A percentile compares a stretch with the other conserved stretches of the same genome.
Conservation (phyloP, 2,329 filamentous ascomycete genomes). For the Fusarium setosum region DNA sequence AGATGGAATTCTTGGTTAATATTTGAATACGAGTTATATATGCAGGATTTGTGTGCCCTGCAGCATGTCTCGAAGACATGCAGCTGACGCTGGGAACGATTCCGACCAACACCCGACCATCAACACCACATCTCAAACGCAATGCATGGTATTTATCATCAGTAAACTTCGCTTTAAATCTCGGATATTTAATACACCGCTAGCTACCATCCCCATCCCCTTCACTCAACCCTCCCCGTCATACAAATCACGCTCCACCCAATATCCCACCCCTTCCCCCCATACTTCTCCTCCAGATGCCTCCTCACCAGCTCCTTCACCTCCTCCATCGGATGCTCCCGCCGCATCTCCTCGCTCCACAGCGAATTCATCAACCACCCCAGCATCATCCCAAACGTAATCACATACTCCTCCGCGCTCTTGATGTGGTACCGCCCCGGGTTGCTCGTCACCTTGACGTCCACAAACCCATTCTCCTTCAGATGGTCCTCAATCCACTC, state of each 20-base stretch:
- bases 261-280: slow-evolving; percentile 41
- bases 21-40: too few species aligned
- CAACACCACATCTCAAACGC: too few species aligned
- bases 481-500: slow-evolving; percentile 53
- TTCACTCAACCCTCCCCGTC: slow-evolving; percentile 38
- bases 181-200: too few species aligned
- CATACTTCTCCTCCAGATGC: slow-evolving; percentile 55
- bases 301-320: slow-evolving; percentile 49
- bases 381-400: slow-evolving; percentile 52
- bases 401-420: slow-evolving; percentile 50
- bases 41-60: too few species aligned
- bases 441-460: slow-evolving; percentile 50
- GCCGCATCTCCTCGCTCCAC: slow-evolving; percentile 54
- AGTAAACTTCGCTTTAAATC: too few species aligned
- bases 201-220: too few species aligned
- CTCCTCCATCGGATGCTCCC: slow-evolving; percentile 50
- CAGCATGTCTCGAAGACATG: too few species aligned
- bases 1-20: too few species aligned
- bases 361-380: slow-evolving; percentile 50
- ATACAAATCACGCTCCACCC: slow-evolving; percentile 39
- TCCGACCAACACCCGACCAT: too few species aligned
- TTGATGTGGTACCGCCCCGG: slow-evolving; percentile 45
- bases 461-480: slow-evolving; percentile 48
- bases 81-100: too few species aligned
- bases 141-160: too few species aligned